These are phyloP conservation scores for Nigrospora osmanthi DNA, from an alignment of 2,329 filamentous ascomycete genomes.

Conservation along the genomic window DNA sequence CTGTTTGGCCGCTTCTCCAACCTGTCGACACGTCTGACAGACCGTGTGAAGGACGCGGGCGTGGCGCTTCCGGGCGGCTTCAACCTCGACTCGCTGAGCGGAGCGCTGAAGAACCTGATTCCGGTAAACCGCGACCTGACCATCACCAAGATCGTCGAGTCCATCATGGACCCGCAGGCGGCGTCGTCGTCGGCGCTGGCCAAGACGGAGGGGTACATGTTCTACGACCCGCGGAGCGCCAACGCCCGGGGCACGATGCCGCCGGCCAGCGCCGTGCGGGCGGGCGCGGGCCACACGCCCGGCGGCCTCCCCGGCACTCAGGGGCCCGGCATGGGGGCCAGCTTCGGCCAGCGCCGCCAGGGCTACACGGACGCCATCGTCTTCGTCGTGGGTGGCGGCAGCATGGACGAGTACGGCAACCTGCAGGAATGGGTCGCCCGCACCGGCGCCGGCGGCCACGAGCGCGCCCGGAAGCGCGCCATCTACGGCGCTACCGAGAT, in stretches of 20 bases:
- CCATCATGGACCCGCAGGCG: slow-evolving; percentile 89
- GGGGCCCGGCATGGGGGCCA: slow-evolving; percentile 62
- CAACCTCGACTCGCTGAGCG: slow-evolving; percentile 91
- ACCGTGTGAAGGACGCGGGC: slow-evolving; percentile 83
- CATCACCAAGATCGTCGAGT: slow-evolving; percentile 95
- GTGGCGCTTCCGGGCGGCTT: slow-evolving; percentile 62
- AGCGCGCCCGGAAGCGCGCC: slow-evolving; percentile 66
- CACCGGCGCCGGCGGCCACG: slow-evolving; percentile 43
- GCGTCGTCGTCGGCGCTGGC: slow-evolving; percentile 88
- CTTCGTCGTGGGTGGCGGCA: slow-evolving; percentile 92
- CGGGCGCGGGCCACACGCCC: slow-evolving; percentile 29
- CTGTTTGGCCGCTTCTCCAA: slow-evolving; percentile 91
- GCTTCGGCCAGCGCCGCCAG: slow-evolving; percentile 83
- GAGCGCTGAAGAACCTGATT: slow-evolving; percentile 96
- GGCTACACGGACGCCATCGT: slow-evolving; percentile 86
- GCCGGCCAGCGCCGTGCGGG: slow-evolving; percentile 57
- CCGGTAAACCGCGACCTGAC: slow-evolving; percentile 92
- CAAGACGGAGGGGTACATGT: slow-evolving; percentile 94
- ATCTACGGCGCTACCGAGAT: slow-evolving; percentile 92
- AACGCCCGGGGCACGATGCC: slow-evolving; percentile 91
- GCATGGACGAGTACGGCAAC: slow-evolving; percentile 98
- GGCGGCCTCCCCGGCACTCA: slow-evolving; percentile 34
- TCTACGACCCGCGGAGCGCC: slow-evolving; percentile 90
- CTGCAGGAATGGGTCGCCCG: slow-evolving; percentile 90
- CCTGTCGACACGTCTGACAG: slow-evolving; percentile 84